phyloP scores from a whole-genome alignment of 345 rosid genomes.

The Pelargonium nanum region DNA sequence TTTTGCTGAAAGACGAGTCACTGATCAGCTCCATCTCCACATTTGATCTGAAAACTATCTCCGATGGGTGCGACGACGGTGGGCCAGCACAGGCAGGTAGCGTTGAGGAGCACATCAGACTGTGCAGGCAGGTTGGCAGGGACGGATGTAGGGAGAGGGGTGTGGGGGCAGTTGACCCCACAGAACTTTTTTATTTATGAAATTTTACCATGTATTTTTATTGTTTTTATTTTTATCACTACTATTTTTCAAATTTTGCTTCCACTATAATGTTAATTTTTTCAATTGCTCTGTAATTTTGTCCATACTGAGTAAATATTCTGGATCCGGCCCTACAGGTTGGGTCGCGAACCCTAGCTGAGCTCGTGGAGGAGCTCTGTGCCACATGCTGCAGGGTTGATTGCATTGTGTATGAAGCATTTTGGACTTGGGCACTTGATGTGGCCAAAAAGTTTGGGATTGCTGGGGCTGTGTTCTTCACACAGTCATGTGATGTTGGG shows the following conservation, averaged over 20 bases:
- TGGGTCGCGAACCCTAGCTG: conserved; percentile 38
- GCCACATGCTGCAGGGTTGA: conserved; percentile 25
- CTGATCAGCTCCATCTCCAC: conserved; percentile 14
- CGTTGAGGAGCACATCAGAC: conserved; percentile 30
- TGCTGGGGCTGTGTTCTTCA: conserved; percentile 48
- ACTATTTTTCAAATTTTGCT: too few species aligned
- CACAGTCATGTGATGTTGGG: conserved; percentile 54
- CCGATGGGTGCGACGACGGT: conserved; percentile 32
- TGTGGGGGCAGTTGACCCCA: too few species aligned
- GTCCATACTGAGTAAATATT: too few species aligned
- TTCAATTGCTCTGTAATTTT: too few species aligned
- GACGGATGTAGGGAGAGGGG: too few species aligned
- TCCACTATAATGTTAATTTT: too few species aligned
- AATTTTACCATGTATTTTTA: too few species aligned
- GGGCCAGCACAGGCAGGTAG: conserved; percentile 16
- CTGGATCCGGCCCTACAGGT: too few species aligned
- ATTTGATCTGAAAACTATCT: too few species aligned
- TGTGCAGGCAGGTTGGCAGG: too few species aligned
- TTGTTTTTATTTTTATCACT: too few species aligned
- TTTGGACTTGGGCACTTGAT: conserved; percentile 58
- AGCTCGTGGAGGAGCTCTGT: conserved; percentile 30
- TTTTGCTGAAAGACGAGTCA: conserved; percentile 21
- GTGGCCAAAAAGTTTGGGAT: conserved; percentile 46
- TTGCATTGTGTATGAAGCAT: conserved; percentile 52
- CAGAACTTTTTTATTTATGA: too few species aligned